Conservation (phyloP, 2,329 filamentous ascomycete genomes). For the Daldinia sp. region DNA sequence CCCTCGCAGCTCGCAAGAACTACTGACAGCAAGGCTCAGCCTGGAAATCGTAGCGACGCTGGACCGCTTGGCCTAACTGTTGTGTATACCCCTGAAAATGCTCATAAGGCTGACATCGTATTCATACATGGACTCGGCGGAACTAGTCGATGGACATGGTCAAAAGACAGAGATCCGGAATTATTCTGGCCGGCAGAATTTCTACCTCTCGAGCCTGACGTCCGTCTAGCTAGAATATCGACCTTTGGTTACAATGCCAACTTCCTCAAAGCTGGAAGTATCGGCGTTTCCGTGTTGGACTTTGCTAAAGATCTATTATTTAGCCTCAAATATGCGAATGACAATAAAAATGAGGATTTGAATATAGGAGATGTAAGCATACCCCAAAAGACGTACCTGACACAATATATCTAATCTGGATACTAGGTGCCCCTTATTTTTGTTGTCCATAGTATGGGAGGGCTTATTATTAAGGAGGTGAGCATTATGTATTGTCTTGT, state of each 20-base stretch:
- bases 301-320: conserved; percentile 53
- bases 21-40: background rate
- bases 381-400: background rate
- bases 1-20: background rate
- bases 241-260: conserved; percentile 53
- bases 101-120: conserved; percentile 47
- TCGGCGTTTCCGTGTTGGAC: conserved; percentile 46
- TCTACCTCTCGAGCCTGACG: conserved; percentile 48
- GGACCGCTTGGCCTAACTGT: conserved; percentile 38
- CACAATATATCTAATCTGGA: background rate
- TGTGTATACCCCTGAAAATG: conserved; percentile 37
- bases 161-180: conserved; percentile 43
- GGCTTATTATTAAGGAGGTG: conserved; percentile 50
- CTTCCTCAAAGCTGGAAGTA: conserved; percentile 39
- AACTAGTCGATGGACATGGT: conserved; percentile 51
- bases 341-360: conserved; percentile 42
- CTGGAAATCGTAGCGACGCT: conserved; percentile 5
- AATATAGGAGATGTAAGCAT: conserved; percentile 41
- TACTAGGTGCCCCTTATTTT: conserved; percentile 47
- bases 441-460: conserved; percentile 51
- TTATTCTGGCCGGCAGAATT: conserved; percentile 52
- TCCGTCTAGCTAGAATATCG: conserved; percentile 48
- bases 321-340: conserved; percentile 46
- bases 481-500: conserved; percentile 1
- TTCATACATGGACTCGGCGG: conserved; percentile 55